Base-by-base conservation (phyloP, 805 yeast genomes). In the Nakazawaea sp. region DNA sequence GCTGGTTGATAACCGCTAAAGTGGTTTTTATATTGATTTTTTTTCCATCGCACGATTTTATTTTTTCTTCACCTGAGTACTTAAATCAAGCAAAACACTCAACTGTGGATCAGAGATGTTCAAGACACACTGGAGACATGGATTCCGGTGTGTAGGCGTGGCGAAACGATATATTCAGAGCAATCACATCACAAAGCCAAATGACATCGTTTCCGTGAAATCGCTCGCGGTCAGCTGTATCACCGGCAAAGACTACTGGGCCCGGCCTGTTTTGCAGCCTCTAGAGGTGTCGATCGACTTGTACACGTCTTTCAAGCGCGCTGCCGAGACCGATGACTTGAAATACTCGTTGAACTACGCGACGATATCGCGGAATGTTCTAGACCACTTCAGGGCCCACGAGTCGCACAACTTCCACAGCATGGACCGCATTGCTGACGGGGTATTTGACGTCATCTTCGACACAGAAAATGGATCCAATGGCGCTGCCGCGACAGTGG, bases 261-360 rank as follows among this genome's bases (percentile, higher is more conserved):
- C 70, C 41, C 64, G 81, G 38, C 71, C 75, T 4, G 70, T 68
- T 7, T 70, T 80, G 2, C 94, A 85, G 49, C 86, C 87, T 3
- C 66, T 84, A 18, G 51, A 61, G 2, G 63, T 85, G 5, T 70
- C 82, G 9, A 66, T 84, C 18, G 64, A 68, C 30, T 68, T 85
- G 43, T 61, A 62, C 24, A 83, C 95, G 0, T 76, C 78, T 48
- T 81, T 89, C 49, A 64, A 71, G 18, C 63, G 71, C 38, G 89
- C 96, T n/a, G 77, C 90, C n/a, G 58, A 61, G 10, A 74, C 79
- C 0, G 97, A 90, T 58, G 90, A 89, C 51, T 66, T 90, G 47
- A 72, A 75, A 42, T 76, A 82, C 50, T 82, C 96, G 4, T 71
- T 90, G 45, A 90, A 90, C 58, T 90, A 90, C 57, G 97, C 96